Base-by-base conservation (phyloP, 768 basidiomycete genomes). In the Sistotremastrum suecicum region DNA sequence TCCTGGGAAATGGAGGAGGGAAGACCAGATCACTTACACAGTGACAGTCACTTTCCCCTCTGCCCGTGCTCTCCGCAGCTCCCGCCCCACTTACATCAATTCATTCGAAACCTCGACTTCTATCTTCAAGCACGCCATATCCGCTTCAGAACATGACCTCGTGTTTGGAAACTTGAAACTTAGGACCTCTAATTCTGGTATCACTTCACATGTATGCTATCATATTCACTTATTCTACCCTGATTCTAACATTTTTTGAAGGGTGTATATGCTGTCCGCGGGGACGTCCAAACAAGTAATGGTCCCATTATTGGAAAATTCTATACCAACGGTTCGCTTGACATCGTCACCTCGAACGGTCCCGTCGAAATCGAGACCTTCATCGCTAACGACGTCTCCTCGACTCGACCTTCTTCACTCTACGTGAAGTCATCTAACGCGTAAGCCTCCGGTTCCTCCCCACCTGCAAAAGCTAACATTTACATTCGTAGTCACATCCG, bases 221-320 rank as follows among this genome's bases (percentile, higher is more conserved):
- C 34, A 33, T n/a, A 20, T 20, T 2, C 20, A 20, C 20, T n/a
- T 28, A 7, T 30, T 48, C 29, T 12, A 30, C 45, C 11, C n/a
- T 12, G 7, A 37, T 5, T 38, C 47, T 12, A n/a, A 40, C 8
- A 28, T 10, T 9, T 12, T 28, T 3, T 31, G 43, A 71, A 48
- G 71, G 61, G 61, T 32, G 43, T 69, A 38, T 53, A 53, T n/a
- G 60, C 58, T 3, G 50, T 51, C 1, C 30, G 43, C 28, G 63
- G 57, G 5, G 32, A 39, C 7, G 53, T 71, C 43, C 43, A 48
- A n/a, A 71, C 70, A 1, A 51, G 62, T 5, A 76, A 74, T 42
- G 66, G 65, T n/a, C 53, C 51, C 5, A 73, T 80, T 34, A 51
- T 49, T 3, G 77, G 78, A 3, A 50, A 46, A 11, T 73, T 66